Percentiles rank a stretch among this genome's conserved stretches.
Evolutionary conservation across 2,329 filamentous ascomycete genomes (phyloP).

Genomic region (Fusarium mangiferae): DNA sequence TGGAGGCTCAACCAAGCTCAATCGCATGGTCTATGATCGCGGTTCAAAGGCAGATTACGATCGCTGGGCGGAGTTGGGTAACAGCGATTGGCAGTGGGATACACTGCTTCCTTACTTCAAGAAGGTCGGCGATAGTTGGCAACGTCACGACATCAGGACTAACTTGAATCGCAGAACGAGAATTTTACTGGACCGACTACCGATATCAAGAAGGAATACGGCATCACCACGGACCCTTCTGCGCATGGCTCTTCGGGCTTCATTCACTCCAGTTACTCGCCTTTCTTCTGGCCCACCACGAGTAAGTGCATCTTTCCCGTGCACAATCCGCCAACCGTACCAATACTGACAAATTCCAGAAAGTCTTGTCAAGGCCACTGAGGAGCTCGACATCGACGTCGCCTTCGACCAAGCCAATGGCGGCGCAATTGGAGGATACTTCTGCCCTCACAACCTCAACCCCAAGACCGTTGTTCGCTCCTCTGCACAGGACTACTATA

Average conservation of each 20-base stretch:
- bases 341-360: slow-evolving; percentile 2
- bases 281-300: slow-evolving; percentile 41
- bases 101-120: slow-evolving; percentile 56
- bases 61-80: slow-evolving; percentile 58
- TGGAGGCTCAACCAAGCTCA: slow-evolving; percentile 55
- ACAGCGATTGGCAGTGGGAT: slow-evolving; percentile 53
- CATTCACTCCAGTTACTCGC: slow-evolving; percentile 33
- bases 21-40: slow-evolving; percentile 53
- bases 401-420: slow-evolving; percentile 34
- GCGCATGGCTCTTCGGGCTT: slow-evolving; percentile 29
- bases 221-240: slow-evolving; percentile 22
- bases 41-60: slow-evolving; percentile 55
- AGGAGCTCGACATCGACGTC: slow-evolving; percentile 24
- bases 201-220: slow-evolving; percentile 26
- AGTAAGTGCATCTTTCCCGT: slow-evolving; percentile 2
- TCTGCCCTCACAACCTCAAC: slow-evolving; percentile 30
- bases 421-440: slow-evolving; percentile 33
- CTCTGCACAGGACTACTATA: slow-evolving; percentile 36
- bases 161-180: slow-evolving; percentile 18
- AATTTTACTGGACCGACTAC: slow-evolving; percentile 21
- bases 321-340: rapidly evolving
- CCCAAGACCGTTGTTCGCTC: slow-evolving; percentile 25
- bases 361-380: slow-evolving; percentile 16
- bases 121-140: slow-evolving; percentile 45
- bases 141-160: not conserved